Base-by-base conservation (phyloP, 441 rosid genomes). In the Brassica hybrid region DNA sequence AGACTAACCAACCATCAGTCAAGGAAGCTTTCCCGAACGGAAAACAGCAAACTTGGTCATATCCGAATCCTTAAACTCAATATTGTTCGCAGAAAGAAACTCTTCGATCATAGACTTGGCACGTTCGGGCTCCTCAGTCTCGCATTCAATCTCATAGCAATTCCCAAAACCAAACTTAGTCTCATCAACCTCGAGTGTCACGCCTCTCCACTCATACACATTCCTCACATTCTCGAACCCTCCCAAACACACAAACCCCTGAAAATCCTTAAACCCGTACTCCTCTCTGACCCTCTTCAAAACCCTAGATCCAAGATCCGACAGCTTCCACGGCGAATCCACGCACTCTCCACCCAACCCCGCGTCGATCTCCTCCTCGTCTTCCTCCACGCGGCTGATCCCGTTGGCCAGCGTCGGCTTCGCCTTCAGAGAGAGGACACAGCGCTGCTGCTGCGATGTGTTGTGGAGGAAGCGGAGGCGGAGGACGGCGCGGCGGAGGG, bases 141-240 rank as follows among this genome's bases (percentile, higher is more conserved):
- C 98, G 69, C 99, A 95, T 67, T 93, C 98, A 18, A 95, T 71
- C 86, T 95, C 97, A 43, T 85, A 93, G 45, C 86, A 83, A 4
- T 67, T 88, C 62, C 98, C 97, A 78, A 95, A 93, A 7, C 69
- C 86, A 72, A 80, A 93, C 76, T 74, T 85, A 8, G 96, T 95
- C 87, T 91, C 94, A 72, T 95, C 99, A 50, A 95, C 89, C 87
- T 93, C 97, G 80, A 93, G 73, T 36, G 81, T 90, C 78, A 91
- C 78, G 5, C 90, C 92, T 76, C 64, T 87, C 96, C 99, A 90
- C 3, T 86, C 83, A 65, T 89, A 90, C 5, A 90, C 91, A 57
- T 77, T 80, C 66, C 97, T 87, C 43, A 86, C 81, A 77, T 95
- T 95, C 86, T 88, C 91, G 80, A 95, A 95, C 69, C 97, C 97